Percentiles rank a stretch among this genome's conserved stretches.
Conservation (phyloP, 805 yeast genomes). For the Blastobotrys robertii region DNA sequence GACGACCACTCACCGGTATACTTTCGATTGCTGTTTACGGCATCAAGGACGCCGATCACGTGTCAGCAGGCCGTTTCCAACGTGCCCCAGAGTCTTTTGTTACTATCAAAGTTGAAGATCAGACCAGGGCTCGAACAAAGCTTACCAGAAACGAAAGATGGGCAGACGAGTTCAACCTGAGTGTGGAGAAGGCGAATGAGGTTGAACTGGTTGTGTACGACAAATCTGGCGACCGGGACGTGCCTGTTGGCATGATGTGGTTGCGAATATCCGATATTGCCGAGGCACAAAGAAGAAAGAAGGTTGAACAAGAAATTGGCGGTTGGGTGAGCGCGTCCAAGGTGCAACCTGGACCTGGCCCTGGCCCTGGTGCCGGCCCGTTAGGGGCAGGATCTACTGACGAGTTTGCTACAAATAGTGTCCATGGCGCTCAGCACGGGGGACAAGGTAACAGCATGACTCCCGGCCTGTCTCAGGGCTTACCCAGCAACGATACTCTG, state of each 20-base stretch:
- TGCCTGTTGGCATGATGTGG: constrained; percentile 93
- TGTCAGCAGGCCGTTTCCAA: constrained; percentile 70
- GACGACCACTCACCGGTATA: constrained; percentile 77
- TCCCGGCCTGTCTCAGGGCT: background rate
- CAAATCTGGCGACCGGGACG: constrained; percentile 50
- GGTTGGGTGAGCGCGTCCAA: constrained; percentile 80
- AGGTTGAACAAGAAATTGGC: constrained; percentile 61
- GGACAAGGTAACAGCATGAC: background rate
- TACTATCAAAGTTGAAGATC: constrained; percentile 79
- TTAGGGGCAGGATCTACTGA: background rate
- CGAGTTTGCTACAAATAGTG: background rate
- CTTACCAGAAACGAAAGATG: constrained; percentile 69
- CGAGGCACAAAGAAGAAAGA: constrained; percentile 87
- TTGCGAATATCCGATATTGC: constrained; percentile 80
- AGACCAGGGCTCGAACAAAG: constrained; percentile 66
- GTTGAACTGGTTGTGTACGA: constrained; percentile 83
- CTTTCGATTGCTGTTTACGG: constrained; percentile 65
- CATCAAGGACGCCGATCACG: constrained; percentile 85
- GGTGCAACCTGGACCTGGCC: constrained; percentile 18
- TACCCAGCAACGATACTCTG: constrained; percentile 1
- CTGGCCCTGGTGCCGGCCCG: background rate
- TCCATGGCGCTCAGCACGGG: background rate
- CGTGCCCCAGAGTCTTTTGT: constrained; percentile 74
- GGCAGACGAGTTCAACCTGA: constrained; percentile 72
- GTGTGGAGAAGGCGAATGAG: constrained; percentile 86